Base-by-base conservation (phyloP, 2,329 filamentous ascomycete species). In the Nemania bipapillata region DNA sequence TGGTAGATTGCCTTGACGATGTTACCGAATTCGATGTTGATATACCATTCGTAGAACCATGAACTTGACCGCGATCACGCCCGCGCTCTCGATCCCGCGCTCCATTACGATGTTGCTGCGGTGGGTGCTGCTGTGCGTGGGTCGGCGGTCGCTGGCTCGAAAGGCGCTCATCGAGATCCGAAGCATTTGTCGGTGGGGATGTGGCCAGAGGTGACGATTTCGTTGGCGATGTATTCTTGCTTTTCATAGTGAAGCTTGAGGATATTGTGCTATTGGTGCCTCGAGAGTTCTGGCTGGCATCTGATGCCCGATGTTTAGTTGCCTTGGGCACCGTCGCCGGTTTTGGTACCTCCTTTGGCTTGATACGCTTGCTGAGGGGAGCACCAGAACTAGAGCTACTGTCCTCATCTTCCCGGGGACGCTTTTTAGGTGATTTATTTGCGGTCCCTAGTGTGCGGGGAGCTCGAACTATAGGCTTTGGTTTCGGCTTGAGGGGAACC, bases 151-250 rank as follows among this genome's bases (percentile, higher is more conserved):
- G 68, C 53, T 74, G 73, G 28, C 70, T 75, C 37, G 70, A 66
- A 32, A 70, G 63, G 37, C 72, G 74, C 7, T 84, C 81, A 32
- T 89, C 87, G 42, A 90, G 79, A 65, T 90, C 88, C 1, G 88
- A 90, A 0, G 87, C 89, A 70, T 90, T 90, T 7, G 88, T 90
- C 0, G 88, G 88, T 12, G 88, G 87, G 6, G 88, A 90, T 1
- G 87, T 88, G n/a, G 88, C 88, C 20, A 90, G 80, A 3, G 88
- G 89, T 9, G 89, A 90, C 2, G 89, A 90, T 76, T 90, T 90
- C 58, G 83, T 82, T 0, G 87, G 87, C 6, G 87, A 89, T 0
- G 85, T 89, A 69, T 84, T 82, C 77, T 87, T 87, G 75, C 80
- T 81, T 76, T 83, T 86, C 65, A 80, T 77, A 0, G 83, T 83